phyloP scores from a whole-genome alignment of 2,329 filamentous ascomycete species.

The Penicillium brevicompactum region DNA sequence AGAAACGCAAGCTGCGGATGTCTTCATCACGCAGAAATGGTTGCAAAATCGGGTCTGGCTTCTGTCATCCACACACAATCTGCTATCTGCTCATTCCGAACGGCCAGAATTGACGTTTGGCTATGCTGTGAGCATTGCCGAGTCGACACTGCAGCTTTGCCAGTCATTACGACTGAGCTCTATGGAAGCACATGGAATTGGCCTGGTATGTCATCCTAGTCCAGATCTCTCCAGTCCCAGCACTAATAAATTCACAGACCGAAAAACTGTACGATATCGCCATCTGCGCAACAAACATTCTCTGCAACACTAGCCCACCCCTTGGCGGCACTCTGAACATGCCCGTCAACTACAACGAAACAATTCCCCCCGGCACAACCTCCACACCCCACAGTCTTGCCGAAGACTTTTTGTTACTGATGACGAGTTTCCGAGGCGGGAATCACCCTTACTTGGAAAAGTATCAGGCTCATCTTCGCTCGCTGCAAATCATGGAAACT shows the following conservation, averaged over 20 bases:
- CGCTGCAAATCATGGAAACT: constrained; percentile 23
- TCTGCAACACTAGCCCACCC: constrained; percentile 29
- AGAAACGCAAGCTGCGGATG: constrained; percentile 47
- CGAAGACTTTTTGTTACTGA: constrained; percentile 34
- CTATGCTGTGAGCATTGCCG: constrained; percentile 40
- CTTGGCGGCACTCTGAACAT: constrained; percentile 16
- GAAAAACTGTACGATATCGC: constrained; percentile 46
- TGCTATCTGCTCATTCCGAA: constrained; percentile 38
- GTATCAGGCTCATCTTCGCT: constrained; percentile 31
- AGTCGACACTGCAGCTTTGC: constrained; percentile 38
- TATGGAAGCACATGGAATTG: constrained; percentile 48
- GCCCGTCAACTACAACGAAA: constrained; percentile 14
- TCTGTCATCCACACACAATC: constrained; percentile 43
- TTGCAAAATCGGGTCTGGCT: constrained; percentile 47
- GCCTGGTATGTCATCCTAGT: constrained; percentile 30
- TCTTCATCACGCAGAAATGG: constrained; percentile 48
- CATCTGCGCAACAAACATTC: constrained; percentile 32
- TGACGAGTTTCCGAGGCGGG: constrained; percentile 38
- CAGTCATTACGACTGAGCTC: constrained; percentile 36
- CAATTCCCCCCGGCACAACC: constrained; percentile 12
- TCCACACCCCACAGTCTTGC: constrained; percentile 26
- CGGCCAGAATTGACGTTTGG: constrained; percentile 40
- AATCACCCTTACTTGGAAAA: constrained; percentile 40
- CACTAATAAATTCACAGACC: constrained; percentile 23
- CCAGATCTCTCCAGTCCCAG: not conserved